Conservation (phyloP, 495 filamentous ascomycete genomes). For the Talaromyces borbonicus region DNA sequence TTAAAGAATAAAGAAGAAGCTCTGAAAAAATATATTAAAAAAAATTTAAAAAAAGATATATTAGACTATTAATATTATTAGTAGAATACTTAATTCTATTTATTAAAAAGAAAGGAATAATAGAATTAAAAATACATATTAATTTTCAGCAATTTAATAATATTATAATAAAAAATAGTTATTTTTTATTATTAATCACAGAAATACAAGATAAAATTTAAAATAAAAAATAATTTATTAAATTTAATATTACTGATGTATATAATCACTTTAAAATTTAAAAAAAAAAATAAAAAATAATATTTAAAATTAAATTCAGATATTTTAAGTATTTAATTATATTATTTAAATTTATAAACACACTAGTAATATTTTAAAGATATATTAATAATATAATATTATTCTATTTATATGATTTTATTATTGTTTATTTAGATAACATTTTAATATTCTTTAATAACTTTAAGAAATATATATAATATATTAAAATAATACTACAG, state of each 20-base stretch:
- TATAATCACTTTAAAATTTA: background rate
- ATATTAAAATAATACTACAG: conserved; percentile 14
- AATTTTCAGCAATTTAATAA: conserved; percentile 36
- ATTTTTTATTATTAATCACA: conserved; percentile 6
- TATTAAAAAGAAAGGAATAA: conserved; percentile 21
- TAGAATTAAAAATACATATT: conserved; percentile 28
- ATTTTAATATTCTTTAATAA: conserved; percentile 24
- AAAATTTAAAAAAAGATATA: background rate
- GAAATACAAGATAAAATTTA: conserved; percentile 8
- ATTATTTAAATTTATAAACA: background rate
- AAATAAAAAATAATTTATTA: conserved; percentile 1
- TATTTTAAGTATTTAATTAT: conserved; percentile 4
- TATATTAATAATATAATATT: conserved; percentile 4
- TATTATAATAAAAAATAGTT: conserved; percentile 28
- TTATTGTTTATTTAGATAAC: conserved; percentile 23
- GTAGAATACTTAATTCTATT: conserved; percentile 25
- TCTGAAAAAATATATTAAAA: background rate
- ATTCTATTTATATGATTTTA: conserved; percentile 15
- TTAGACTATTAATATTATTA: conserved; percentile 2
- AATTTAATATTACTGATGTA: conserved; percentile 15
- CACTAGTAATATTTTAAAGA: conserved; percentile 4
- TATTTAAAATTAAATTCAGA: background rate
- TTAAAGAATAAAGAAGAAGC: background rate
- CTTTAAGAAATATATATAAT: conserved; percentile 13
- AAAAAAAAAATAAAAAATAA: background rate